These are phyloP conservation scores for Hyaloperonospora arabidopsidis DNA, from an alignment of 352 stramenopile species.

Conservation along the genomic window DNA sequence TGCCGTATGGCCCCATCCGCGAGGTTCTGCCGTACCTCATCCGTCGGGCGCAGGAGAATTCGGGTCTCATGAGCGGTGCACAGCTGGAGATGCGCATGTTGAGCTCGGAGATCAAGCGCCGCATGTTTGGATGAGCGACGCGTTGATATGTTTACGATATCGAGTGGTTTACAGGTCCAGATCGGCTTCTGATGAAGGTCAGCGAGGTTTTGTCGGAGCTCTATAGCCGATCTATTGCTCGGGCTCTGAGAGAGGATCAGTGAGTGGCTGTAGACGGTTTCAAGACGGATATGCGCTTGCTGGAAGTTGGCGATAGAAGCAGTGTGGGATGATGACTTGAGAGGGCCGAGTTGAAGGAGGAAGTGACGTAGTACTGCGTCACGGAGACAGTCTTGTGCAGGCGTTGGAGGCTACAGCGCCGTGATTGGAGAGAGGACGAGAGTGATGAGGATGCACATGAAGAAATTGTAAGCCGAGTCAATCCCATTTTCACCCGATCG, in stretches of 20 bases:
- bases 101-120: constrained; percentile 59
- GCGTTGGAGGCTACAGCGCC: too few species aligned
- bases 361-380: neutral
- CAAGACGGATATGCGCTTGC: neutral
- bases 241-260: neutral
- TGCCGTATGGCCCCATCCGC: constrained; percentile 94
- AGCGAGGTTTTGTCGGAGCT: constrained; percentile 18
- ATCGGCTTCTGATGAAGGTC: constrained; percentile 16
- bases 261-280: too few species aligned
- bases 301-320: constrained; percentile 10
- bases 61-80: constrained; percentile 80
- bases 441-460: too few species aligned
- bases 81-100: constrained; percentile 69
- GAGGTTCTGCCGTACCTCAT: constrained; percentile 97
- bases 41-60: constrained; percentile 95
- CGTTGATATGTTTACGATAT: constrained; percentile 1
- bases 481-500: too few species aligned
- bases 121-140: constrained; percentile 27
- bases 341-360: constrained; percentile 1
- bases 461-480: too few species aligned
- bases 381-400: neutral
- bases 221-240: constrained; percentile 14
- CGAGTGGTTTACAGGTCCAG: constrained; percentile 12
- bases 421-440: too few species aligned
- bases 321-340: constrained; percentile 7